A percentile compares a stretch with the other conserved stretches of the same genome.
These are phyloP conservation scores for Byssothecium circinans DNA, from an alignment of 2,329 filamentous ascomycete species.

Conservation along the genomic window DNA sequence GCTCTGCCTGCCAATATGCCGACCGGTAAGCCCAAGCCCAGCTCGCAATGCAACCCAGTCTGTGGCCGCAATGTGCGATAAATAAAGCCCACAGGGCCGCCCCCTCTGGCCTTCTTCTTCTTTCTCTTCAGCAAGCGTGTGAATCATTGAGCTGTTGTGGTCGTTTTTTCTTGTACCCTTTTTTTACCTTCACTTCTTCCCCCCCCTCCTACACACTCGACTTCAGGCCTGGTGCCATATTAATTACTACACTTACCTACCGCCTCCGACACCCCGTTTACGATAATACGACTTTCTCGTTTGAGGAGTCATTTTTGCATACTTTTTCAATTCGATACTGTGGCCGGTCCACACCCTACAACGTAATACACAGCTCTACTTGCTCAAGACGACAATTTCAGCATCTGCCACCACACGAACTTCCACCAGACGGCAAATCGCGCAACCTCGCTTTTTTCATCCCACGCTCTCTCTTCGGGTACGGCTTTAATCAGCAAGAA, in stretches of 20 bases:
- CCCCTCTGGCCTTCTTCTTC: constrained; percentile 41
- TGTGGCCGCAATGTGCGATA: constrained; percentile 28
- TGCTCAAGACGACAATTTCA: constrained; percentile 47
- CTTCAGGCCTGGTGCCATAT: constrained; percentile 51
- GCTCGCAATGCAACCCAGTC: constrained; percentile 10
- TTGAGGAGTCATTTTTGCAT: constrained; percentile 22
- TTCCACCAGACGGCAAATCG: constrained; percentile 23
- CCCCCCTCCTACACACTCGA: constrained; percentile 17
- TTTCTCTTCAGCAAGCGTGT: constrained; percentile 56
- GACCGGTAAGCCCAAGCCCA: constrained; percentile 26
- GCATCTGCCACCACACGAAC: background rate
- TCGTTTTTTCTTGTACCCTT: constrained; percentile 45
- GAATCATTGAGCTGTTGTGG: constrained; percentile 54
- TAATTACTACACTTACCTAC: constrained; percentile 29
- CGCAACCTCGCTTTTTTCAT: constrained; percentile 32
- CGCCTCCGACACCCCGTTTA: constrained; percentile 17
- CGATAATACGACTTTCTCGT: constrained; percentile 22
- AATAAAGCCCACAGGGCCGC: constrained; percentile 37
- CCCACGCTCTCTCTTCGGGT: constrained; percentile 26
- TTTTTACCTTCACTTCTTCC: constrained; percentile 46
- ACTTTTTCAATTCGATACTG: constrained; percentile 41
- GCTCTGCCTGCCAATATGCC: constrained; percentile 33
- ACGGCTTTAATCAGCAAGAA: constrained; percentile 38
- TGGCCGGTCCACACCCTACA: constrained; percentile 47
- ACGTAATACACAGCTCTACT: constrained; percentile 52